Conservation (phyloP, 1,284 basidiomycete genomes). For the Schizophyllum commune region DNA sequence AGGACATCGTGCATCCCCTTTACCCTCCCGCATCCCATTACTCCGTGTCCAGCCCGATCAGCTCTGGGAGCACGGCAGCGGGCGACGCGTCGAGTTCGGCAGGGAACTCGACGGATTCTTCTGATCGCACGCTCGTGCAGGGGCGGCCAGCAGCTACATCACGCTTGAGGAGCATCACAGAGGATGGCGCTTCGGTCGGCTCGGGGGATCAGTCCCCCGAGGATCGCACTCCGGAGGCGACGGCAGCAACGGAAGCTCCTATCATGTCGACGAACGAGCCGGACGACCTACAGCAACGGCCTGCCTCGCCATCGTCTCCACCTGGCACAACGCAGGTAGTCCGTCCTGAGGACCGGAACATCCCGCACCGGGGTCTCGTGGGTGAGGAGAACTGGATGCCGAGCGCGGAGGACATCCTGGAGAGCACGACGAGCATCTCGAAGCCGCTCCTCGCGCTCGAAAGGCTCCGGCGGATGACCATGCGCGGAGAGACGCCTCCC, state of each 20-base stretch:
- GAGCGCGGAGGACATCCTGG: conserved; percentile 55
- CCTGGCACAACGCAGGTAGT: background rate
- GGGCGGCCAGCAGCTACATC: background rate
- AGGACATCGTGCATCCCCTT: conserved; percentile 68
- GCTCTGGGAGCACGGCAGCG: background rate
- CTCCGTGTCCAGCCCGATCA: background rate
- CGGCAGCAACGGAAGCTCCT: too few species aligned
- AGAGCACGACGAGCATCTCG: conserved; percentile 68
- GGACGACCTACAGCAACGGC: background rate
- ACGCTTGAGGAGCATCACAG: background rate
- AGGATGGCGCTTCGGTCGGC: background rate
- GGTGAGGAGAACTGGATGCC: conserved; percentile 30
- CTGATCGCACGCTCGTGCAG: conserved; percentile 22
- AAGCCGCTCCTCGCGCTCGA: conserved; percentile 73
- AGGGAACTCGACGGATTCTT: conserved; percentile 17
- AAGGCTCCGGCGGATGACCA: conserved; percentile 48
- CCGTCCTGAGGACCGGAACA: background rate
- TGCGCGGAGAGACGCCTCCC: conserved; percentile 8
- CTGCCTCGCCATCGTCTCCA: conserved; percentile 1
- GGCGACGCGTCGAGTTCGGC: background rate
- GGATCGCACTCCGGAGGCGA: too few species aligned
- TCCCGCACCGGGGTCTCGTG: conserved; percentile 28
- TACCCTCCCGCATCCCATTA: conserved; percentile 34
- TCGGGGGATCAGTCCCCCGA: background rate
- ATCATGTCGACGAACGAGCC: background rate